These are phyloP conservation scores for Pterulicium gracile DNA, from an alignment of 1,284 basidiomycete species.

Conservation along the genomic window DNA sequence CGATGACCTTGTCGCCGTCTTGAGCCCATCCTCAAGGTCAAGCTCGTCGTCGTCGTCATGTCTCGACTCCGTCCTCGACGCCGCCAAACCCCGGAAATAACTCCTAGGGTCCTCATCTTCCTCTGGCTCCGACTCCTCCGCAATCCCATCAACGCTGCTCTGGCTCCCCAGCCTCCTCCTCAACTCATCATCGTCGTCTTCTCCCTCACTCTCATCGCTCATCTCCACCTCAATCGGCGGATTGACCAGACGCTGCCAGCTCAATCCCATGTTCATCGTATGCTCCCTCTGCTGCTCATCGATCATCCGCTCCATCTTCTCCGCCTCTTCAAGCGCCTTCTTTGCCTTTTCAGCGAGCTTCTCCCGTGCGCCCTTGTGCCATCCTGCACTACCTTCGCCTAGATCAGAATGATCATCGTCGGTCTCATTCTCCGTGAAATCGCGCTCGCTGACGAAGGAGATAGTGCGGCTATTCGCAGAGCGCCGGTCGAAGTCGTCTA, in stretches of 20 bases:
- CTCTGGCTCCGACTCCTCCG: background rate
- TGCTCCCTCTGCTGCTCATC: slow-evolving; percentile 39
- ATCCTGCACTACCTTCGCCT: slow-evolving; percentile 38
- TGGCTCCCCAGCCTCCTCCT: slow-evolving; percentile 23
- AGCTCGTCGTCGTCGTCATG: no score
- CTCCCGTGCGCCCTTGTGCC: slow-evolving; percentile 55
- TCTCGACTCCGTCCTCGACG: no score
- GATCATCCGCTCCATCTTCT: slow-evolving; percentile 31
- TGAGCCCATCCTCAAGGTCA: background rate
- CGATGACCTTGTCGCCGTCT: background rate
- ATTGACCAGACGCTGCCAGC: slow-evolving; percentile 25
- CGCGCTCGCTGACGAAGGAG: slow-evolving; percentile 36
- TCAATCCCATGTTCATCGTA: slow-evolving; percentile 22
- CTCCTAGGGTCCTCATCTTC: background rate
- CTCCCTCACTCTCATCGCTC: slow-evolving; percentile 71
- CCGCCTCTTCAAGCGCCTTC: slow-evolving; percentile 44
- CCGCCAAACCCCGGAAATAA: background rate
- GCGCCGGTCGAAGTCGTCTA: slow-evolving; percentile 57
- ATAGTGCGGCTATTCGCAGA: slow-evolving; percentile 22
- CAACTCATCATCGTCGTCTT: slow-evolving; percentile 38
- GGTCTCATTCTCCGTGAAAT: slow-evolving; percentile 50
- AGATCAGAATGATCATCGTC: slow-evolving; percentile 36
- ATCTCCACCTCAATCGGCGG: slow-evolving; percentile 68
- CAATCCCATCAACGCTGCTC: background rate
- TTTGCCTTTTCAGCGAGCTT: slow-evolving; percentile 70